A percentile compares a stretch with the other conserved stretches of the same genome.
Evolutionary conservation across 305 asterid genomes (phyloP).

Genomic region (Lippia alba): DNA sequence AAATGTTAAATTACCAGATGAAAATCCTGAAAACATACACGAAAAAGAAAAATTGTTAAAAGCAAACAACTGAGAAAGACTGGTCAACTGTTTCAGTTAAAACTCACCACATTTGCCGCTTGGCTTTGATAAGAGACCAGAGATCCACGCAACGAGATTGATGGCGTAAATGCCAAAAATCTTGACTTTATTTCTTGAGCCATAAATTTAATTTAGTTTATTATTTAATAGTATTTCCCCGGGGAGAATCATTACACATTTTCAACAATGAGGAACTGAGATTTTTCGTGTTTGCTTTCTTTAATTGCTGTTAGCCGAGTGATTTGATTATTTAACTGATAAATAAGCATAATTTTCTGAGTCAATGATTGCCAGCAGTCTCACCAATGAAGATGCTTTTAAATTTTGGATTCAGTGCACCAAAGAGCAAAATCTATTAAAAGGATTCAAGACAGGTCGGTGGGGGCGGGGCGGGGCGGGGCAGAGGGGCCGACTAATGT

Average conservation of each 20-base stretch:
- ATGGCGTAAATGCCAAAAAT: background rate
- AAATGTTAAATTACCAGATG: conserved; percentile 24
- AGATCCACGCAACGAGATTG: conserved; percentile 55
- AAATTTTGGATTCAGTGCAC: conserved; percentile 35
- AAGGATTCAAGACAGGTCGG: conserved; percentile 10
- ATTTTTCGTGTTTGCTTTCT: conserved; percentile 3
- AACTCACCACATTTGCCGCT: conserved; percentile 53
- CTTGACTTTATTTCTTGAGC: background rate
- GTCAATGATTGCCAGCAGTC: conserved; percentile 39
- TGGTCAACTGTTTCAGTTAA: conserved; percentile 41
- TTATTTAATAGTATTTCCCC: background rate
- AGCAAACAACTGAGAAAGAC: conserved; percentile 39
- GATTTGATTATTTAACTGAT: background rate
- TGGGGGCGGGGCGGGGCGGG: conserved; percentile 4
- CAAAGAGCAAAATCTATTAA: conserved; percentile 31
- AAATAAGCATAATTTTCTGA: conserved; percentile 27
- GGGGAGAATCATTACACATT: background rate
- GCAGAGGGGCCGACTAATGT: no score
- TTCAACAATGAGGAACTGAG: conserved; percentile 12
- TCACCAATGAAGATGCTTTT: conserved; percentile 21
- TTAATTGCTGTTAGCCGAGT: background rate
- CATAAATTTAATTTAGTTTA: background rate
- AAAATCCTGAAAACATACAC: conserved; percentile 3
- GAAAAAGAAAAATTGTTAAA: conserved; percentile 13
- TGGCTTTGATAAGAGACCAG: conserved; percentile 45